These are phyloP conservation scores for Chrysophaeum taylorii DNA, from an alignment of 352 stramenopile species.

Conservation along the genomic window DNA sequence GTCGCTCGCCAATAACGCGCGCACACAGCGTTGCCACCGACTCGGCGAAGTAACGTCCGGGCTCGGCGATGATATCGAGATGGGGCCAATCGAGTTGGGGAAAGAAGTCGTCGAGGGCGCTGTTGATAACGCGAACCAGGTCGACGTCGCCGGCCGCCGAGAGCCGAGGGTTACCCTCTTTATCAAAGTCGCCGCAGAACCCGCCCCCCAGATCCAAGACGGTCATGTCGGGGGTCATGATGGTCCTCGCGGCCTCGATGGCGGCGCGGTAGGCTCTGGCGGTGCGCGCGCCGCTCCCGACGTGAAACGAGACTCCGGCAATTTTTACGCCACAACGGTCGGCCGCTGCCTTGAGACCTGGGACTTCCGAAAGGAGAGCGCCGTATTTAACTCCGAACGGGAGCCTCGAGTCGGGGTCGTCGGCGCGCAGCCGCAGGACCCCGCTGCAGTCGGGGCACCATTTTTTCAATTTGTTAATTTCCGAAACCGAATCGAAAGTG, in stretches of 20 bases:
- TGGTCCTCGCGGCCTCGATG: not conserved
- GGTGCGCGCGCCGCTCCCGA: conserved; percentile 79
- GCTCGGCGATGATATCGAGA: conserved; percentile 83
- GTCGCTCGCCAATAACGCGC: conserved; percentile 62
- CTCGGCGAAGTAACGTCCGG: conserved; percentile 84
- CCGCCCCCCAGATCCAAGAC: conserved; percentile 85
- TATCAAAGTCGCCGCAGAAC: conserved; percentile 55
- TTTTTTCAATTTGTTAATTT: conserved; percentile 78
- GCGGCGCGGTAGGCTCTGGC: conserved; percentile 15
- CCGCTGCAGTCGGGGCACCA: conserved; percentile 65
- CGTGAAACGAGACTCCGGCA: conserved; percentile 81
- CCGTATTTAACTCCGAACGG: conserved; percentile 84
- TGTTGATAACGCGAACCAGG: not conserved
- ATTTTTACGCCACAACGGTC: conserved; percentile 69
- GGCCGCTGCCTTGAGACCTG: conserved; percentile 62
- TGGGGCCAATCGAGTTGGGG: conserved; percentile 36
- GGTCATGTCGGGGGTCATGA: conserved; percentile 35
- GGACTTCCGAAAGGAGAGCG: conserved; percentile 74
- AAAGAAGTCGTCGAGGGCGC: conserved; percentile 33
- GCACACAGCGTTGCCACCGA: conserved; percentile 75
- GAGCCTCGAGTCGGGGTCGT: conserved; percentile 81
- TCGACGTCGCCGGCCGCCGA: not conserved
- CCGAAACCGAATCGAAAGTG: conserved; percentile 81
- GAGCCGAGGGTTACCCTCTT: conserved; percentile 31
- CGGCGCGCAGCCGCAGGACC: conserved; percentile 65